Evolutionary conservation across 208 protist genomes (phyloP).

Genomic region (Acanthamoeba rhysodes): DNA sequence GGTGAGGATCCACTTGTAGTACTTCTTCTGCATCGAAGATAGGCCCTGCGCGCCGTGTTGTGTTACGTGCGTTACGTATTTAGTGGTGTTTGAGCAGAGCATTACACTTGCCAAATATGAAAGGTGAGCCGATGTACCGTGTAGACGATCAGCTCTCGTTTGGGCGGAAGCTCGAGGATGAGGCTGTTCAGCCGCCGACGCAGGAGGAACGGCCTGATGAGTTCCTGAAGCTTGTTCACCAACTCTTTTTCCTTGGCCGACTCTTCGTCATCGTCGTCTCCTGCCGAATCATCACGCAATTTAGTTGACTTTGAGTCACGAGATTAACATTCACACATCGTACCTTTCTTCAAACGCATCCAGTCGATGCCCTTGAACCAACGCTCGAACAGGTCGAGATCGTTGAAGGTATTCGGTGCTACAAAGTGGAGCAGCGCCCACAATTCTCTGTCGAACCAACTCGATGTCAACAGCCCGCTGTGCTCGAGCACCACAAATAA

Average conservation of each 20-base stretch:
- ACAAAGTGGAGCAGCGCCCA: constrained; percentile 94
- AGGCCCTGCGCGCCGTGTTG: background rate
- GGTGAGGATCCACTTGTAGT: constrained; percentile 90
- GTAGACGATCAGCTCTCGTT: constrained; percentile 87
- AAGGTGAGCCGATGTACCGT: constrained; percentile 75
- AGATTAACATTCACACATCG: too few relatives aligned
- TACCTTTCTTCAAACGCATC: background rate
- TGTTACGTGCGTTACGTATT: background rate
- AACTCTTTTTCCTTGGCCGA: constrained; percentile 57
- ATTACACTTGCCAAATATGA: too few relatives aligned
- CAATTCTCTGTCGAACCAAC: constrained; percentile 84
- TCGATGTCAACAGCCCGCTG: background rate
- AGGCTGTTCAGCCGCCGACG: constrained; percentile 91
- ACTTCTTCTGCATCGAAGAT: constrained; percentile 89
- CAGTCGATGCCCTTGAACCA: constrained; percentile 45
- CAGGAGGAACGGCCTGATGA: constrained; percentile 87
- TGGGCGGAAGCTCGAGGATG: constrained; percentile 85
- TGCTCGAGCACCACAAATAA: background rate
- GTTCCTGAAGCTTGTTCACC: constrained; percentile 91
- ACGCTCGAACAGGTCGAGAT: constrained; percentile 70
- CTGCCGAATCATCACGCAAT: background rate
- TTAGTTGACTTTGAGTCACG: too few relatives aligned
- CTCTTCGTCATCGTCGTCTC: constrained; percentile 17
- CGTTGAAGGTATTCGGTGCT: constrained; percentile 90
- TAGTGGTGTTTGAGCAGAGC: background rate